These are phyloP conservation scores for Ampelocalamus luodianensis DNA, from an alignment of 176 grass and related monocot genomes.

Conservation along the genomic window DNA sequence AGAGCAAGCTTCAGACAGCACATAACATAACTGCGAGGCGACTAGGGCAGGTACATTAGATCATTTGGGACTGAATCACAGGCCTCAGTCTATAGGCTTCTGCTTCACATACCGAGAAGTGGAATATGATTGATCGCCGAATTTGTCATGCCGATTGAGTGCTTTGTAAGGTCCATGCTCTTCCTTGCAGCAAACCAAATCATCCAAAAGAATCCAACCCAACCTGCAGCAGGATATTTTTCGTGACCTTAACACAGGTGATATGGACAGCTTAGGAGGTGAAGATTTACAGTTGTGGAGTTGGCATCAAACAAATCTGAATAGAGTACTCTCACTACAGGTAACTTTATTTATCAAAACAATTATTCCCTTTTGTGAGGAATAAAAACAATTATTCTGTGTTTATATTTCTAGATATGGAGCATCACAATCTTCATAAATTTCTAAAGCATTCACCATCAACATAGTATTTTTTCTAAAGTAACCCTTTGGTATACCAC, in stretches of 20 bases:
- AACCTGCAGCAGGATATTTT: slow-evolving; percentile 57
- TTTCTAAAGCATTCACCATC: background rate
- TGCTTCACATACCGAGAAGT: slow-evolving; percentile 47
- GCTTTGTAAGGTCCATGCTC: slow-evolving; percentile 72
- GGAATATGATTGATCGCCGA: slow-evolving; percentile 69
- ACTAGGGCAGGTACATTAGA: background rate
- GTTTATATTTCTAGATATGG: background rate
- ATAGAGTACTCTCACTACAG: background rate
- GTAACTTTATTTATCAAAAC: background rate
- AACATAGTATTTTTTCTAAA: slow-evolving; percentile 13
- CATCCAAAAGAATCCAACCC: slow-evolving; percentile 84
- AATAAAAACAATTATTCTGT: background rate
- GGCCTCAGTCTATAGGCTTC: slow-evolving; percentile 15
- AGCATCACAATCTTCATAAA: slow-evolving; percentile 27
- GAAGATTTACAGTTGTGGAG: background rate
- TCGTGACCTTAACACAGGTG: background rate
- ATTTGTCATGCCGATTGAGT: slow-evolving; percentile 60
- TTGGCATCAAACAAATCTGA: background rate
- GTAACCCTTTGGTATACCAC: background rate
- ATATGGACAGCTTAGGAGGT: background rate
- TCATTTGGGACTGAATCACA: background rate
- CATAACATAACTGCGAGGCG: background rate
- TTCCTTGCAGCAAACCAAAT: slow-evolving; percentile 71
- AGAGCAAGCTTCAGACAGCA: background rate
- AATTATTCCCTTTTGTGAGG: background rate